Evolutionary conservation across 176 grass and related monocot genomes (phyloP).

Genomic region (Oryza coarctata): DNA sequence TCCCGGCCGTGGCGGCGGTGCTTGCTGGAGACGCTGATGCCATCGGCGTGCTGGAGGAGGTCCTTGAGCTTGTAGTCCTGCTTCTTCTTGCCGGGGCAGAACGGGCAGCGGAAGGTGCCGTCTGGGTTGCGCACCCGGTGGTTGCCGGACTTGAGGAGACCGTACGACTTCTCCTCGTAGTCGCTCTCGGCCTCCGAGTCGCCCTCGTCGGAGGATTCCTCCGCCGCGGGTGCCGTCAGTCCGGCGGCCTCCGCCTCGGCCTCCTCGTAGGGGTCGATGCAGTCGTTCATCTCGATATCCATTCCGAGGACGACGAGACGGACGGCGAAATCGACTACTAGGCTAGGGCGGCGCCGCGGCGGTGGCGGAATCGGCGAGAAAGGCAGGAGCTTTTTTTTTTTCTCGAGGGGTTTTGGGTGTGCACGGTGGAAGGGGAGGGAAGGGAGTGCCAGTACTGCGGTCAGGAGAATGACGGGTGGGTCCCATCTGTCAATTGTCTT

Average conservation of each 20-base stretch:
- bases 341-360: too few relatives aligned
- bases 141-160: constrained; percentile 54
- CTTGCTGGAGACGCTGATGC: constrained; percentile 62
- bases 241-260: constrained; percentile 50
- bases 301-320: too few relatives aligned
- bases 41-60: constrained; percentile 85
- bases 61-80: constrained; percentile 78
- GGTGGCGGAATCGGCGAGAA: constrained; percentile 33
- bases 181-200: constrained; percentile 57
- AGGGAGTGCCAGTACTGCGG: too few relatives aligned
- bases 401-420: constrained; percentile 31
- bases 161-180: constrained; percentile 56
- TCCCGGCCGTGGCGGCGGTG: constrained; percentile 55
- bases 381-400: neutral
- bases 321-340: too few relatives aligned
- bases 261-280: constrained; percentile 56
- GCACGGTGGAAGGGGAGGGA: neutral
- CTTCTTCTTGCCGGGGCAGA: constrained; percentile 90
- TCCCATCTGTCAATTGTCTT: too few relatives aligned
- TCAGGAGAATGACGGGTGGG: too few relatives aligned
- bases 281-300: constrained; percentile 43
- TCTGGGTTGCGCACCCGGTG: constrained; percentile 71
- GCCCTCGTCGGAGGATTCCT: constrained; percentile 21
- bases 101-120: constrained; percentile 84
- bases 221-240: constrained; percentile 12